phyloP scores from a whole-genome alignment of 2,329 filamentous ascomycete genomes.

The Myriangium duriaei region DNA sequence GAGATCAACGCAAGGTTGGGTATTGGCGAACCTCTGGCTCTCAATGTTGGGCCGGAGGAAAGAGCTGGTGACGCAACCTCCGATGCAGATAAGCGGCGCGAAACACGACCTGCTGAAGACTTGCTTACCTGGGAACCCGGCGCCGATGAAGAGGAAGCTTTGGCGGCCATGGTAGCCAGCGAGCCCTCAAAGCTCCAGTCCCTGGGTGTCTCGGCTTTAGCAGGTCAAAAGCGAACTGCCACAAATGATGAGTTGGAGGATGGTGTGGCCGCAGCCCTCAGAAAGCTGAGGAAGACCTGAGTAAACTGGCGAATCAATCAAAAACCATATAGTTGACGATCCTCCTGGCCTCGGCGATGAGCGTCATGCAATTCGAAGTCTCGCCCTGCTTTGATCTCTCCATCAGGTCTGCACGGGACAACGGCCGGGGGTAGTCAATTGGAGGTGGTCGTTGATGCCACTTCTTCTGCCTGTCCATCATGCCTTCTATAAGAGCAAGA shows the following conservation, averaged over 20 bases:
- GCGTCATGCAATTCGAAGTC: slow-evolving; percentile 22
- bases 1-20: slow-evolving; percentile 20
- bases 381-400: slow-evolving; percentile 10
- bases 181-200: slow-evolving; percentile 3
- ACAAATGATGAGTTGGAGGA: slow-evolving; percentile 39
- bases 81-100: slow-evolving; percentile 27
- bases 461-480: slow-evolving; percentile 29
- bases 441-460: slow-evolving; percentile 25
- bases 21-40: slow-evolving; percentile 21
- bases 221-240: slow-evolving; percentile 23
- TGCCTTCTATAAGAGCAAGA: slow-evolving; percentile 24
- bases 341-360: slow-evolving; percentile 21
- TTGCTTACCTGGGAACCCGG: slow-evolving; percentile 17
- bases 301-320: slow-evolving; percentile 7
- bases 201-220: no score
- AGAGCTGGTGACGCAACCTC: slow-evolving; percentile 14
- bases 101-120: slow-evolving; percentile 22
- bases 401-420: slow-evolving; percentile 1
- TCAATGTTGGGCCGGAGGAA: slow-evolving; percentile 10
- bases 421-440: slow-evolving; percentile 6
- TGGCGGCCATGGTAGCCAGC: slow-evolving; percentile 16
- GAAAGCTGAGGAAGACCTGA: slow-evolving; percentile 35
- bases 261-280: slow-evolving; percentile 46
- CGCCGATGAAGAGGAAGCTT: slow-evolving; percentile 37
- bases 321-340: slow-evolving; percentile 15